These are phyloP conservation scores for Fusarium sp. DNA, from an alignment of 2,329 filamentous ascomycete species.

Conservation along the genomic window DNA sequence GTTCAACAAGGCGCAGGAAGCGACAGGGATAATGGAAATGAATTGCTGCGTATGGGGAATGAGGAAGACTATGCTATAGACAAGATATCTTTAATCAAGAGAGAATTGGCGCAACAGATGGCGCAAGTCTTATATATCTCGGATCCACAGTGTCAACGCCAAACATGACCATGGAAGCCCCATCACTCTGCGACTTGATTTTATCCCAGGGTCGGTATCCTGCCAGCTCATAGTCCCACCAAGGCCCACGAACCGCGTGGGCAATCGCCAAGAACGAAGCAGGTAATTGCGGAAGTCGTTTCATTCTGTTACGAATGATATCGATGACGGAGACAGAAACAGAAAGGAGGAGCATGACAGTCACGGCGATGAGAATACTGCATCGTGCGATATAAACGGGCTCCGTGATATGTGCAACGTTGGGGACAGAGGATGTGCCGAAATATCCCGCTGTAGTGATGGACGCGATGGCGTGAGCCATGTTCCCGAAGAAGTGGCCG, in stretches of 20 bases:
- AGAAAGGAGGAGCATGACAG: conserved; percentile 24
- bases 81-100: conserved; percentile 6
- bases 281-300: conserved; percentile 34
- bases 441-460: conserved; percentile 43
- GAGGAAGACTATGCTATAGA: neutral
- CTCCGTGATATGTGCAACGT: conserved; percentile 16
- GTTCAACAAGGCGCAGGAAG: too few relatives aligned
- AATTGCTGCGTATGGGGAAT: neutral
- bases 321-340: conserved; percentile 35
- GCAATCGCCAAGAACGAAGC: conserved; percentile 40
- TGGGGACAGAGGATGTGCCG: conserved; percentile 31
- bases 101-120: conserved; percentile 32
- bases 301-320: conserved; percentile 30
- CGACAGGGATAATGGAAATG: neutral
- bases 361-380: conserved; percentile 35
- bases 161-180: conserved; percentile 39
- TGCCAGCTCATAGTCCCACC: conserved; percentile 39
- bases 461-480: conserved; percentile 40
- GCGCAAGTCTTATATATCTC: conserved; percentile 39
- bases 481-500: conserved; percentile 41
- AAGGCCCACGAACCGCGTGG: conserved; percentile 32
- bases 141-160: conserved; percentile 33
- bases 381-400: conserved; percentile 38
- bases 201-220: conserved; percentile 27
- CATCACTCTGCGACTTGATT: conserved; percentile 7